These are phyloP conservation scores for Brachypodium distachyon DNA, from an alignment of 202 grass and related monocot genomes.

Conservation along the genomic window DNA sequence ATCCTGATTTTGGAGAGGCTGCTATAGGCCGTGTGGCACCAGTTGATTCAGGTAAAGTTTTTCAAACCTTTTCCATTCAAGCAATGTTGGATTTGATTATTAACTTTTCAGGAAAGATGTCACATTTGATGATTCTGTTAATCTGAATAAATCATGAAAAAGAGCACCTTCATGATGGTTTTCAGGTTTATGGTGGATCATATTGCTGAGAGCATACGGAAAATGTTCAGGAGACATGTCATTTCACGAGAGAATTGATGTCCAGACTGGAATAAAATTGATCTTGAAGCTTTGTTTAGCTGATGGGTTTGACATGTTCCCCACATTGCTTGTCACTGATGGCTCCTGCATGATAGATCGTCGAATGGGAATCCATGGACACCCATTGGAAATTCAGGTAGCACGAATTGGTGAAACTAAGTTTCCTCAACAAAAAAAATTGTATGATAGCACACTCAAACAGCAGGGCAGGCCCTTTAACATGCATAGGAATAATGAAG, in stretches of 20 bases:
- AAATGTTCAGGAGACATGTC: constrained; percentile 65
- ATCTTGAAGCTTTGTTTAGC: constrained; percentile 83
- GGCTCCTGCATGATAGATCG: constrained; percentile 94
- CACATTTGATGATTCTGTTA: background rate
- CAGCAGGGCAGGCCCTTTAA: too few relatives aligned
- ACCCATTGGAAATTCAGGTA: constrained; percentile 91
- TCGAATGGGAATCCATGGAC: constrained; percentile 86
- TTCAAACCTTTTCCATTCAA: constrained; percentile 31
- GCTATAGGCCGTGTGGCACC: constrained; percentile 84
- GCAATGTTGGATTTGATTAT: background rate
- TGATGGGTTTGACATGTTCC: constrained; percentile 89
- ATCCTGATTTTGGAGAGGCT: constrained; percentile 87
- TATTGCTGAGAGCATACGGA: constrained; percentile 76
- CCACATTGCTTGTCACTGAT: constrained; percentile 81
- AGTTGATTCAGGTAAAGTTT: constrained; percentile 57
- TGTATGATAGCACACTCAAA: too few relatives aligned
- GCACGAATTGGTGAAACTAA: background rate
- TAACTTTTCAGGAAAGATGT: too few relatives aligned
- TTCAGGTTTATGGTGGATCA: constrained; percentile 89
- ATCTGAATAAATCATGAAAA: background rate
- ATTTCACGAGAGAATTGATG: constrained; percentile 78
- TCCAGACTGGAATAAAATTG: constrained; percentile 77
- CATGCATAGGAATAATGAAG: background rate
- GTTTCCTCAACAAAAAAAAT: too few relatives aligned
- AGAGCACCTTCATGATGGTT: background rate